Conservation (phyloP, 176 grass and related monocot species). For the Oryza nivara region DNA sequence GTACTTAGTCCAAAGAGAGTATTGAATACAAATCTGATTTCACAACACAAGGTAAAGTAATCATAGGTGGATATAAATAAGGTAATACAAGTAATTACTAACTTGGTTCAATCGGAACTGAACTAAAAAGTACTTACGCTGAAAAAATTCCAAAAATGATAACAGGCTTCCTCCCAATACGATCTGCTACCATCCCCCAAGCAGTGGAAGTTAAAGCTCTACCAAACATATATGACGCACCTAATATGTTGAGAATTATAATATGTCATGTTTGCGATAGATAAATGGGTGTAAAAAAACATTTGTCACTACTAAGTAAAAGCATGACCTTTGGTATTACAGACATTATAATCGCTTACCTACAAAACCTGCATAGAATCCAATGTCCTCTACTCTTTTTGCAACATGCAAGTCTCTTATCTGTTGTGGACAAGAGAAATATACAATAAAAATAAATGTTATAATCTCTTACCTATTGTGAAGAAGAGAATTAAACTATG, state of each 20-base stretch:
- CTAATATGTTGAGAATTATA: slow-evolving; percentile 47
- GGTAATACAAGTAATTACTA: too few relatives aligned
- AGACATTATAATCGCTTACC: slow-evolving; percentile 41
- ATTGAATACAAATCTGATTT: slow-evolving; percentile 79
- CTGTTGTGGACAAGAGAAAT: slow-evolving; percentile 40
- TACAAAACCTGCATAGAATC: slow-evolving; percentile 95
- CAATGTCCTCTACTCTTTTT: slow-evolving; percentile 94
- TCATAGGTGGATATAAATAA: not conserved
- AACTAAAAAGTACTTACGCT: slow-evolving; percentile 55
- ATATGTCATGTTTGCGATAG: not conserved
- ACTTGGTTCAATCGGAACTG: not conserved
- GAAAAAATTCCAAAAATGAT: slow-evolving; percentile 71
- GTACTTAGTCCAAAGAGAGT: slow-evolving; percentile 85
- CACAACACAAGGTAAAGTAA: not conserved
- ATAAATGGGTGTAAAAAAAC: not conserved
- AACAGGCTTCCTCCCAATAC: slow-evolving; percentile 83
- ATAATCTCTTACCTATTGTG: too few relatives aligned
- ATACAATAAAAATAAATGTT: not conserved
- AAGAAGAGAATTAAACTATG: too few relatives aligned
- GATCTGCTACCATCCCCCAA: slow-evolving; percentile 86
- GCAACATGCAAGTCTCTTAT: slow-evolving; percentile 87
- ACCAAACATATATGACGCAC: slow-evolving; percentile 91
- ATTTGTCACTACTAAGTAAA: not conserved
- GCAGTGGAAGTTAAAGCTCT: slow-evolving; percentile 81
- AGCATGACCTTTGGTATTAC: too few relatives aligned